Evolutionary conservation across 2,329 filamentous ascomycete species (phyloP), one percentile per base, ranked within the genome.

Genomic region (Alternaria viburni): DNA sequence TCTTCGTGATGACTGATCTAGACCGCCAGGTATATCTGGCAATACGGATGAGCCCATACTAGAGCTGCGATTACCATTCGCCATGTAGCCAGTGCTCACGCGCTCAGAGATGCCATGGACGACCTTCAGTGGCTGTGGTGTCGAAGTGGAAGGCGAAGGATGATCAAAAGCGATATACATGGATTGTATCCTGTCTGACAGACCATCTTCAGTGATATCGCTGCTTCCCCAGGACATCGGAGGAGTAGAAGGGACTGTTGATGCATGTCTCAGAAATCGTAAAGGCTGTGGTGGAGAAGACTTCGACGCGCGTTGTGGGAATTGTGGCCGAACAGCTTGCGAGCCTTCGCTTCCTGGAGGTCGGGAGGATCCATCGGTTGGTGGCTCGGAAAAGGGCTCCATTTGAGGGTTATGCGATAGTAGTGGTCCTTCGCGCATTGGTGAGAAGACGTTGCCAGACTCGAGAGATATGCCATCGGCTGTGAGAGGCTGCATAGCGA

Each of bases 171-270:
- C 45, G 25, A 66, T 47, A 15, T 59, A 61, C 6, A 68, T 56
- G 28, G 67, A 64, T 19, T 63, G 61, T 49, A 71, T 67, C 25
- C 57, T 59, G 11, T 69, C 62, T 4, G 59, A 59, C n/a, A 69
- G 26, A 25, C 41, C 55, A 25, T 64, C 60, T 41, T 69, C 69
- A 21, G 57, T 59, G 43, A 17, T 56, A 19, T 57, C 45, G 28
- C 56, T 66, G 13, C 59, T 61, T 51, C 59, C 57, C 12, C 57
- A 52, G 2, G 69, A 71, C 54, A 66, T 66, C 11, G 69, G 64
- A 15, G 67, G 69, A 4, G 64, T 71, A 21, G 65, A 45, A 8
- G 65, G 67, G 13, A 62, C 44, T 11, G 59, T 64, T 21, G 62
- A 44, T 15, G 62, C 21, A 32, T 55, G 57, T 17, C 51, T 26